Base-by-base conservation (phyloP, 768 basidiomycete species). In the Leccinum arenicola region DNA sequence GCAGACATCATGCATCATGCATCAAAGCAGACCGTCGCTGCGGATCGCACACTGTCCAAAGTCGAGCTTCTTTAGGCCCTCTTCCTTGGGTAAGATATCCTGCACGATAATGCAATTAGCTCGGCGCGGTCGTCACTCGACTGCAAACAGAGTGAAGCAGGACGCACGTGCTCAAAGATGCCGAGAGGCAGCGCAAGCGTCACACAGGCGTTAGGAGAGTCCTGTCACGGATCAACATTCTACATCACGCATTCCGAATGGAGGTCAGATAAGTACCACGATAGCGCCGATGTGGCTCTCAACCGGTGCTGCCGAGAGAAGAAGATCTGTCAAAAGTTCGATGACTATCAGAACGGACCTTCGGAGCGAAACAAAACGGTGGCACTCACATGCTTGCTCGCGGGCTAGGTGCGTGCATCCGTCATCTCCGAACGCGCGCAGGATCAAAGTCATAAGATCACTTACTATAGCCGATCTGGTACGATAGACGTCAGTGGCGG, bases 201-300 rank as follows among this genome's bases (percentile, higher is more conserved):
- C 6, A 90, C 87, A 64, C 88, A 89, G 2, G 89, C 88, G 63
- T 91, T 91, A 2, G 89, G 88, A 4, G 86, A 87, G 70, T 89
- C 87, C 85, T 86, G 54, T 59, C 45, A 7, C 33, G 17, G 51
- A 57, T 15, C 36, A 17, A 25, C 10, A 33, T 15, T 9, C 40
- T 6, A 45, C 43, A 45, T 40, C 6, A 2, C 12, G 25, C 5
- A 8, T 21, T 50, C 36, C 35, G 12, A 56, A n/a, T 25, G 10
- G 7, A 59, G 51, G 3, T 58, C 27, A 21, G 51, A 47, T 7
- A 75, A 82, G 51, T 71, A 86, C 86, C 48, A 89, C 88, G 31
- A 90, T 61, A 21, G 86, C 85, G n/a, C 82, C 86, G 58, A 88
- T 80, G 63, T 87, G 86, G 54, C 82, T 83, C 68, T 90, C 87